Percentiles rank a stretch among this genome's conserved stretches.
phyloP scores from a whole-genome alignment of 2,329 filamentous ascomycete genomes.

The Arthrobotrys megalospora region DNA sequence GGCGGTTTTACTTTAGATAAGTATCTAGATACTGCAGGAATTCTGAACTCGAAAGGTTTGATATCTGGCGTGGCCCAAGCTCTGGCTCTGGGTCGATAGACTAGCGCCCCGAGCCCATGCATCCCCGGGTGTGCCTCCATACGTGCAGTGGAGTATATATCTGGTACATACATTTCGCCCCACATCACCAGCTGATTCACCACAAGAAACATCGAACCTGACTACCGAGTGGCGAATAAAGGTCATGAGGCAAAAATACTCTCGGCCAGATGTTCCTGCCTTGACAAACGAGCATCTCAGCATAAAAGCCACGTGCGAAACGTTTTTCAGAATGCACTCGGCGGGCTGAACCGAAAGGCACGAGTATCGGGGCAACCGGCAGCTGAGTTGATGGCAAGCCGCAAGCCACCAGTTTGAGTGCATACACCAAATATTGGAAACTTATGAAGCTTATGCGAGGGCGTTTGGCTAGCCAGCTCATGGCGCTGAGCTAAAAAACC shows the following conservation, averaged over 20 bases:
- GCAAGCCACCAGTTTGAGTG: constrained; percentile 55
- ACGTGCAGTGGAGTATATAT: not conserved
- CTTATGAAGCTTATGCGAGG: constrained; percentile 39
- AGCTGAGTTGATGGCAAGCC: constrained; percentile 47
- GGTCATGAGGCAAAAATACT: constrained; percentile 20
- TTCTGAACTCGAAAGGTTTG: constrained; percentile 17
- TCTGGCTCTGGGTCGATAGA: constrained; percentile 1
- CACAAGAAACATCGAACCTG: constrained; percentile 21
- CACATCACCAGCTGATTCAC: constrained; percentile 29
- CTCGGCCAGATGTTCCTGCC: constrained; percentile 16
- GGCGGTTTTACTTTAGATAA: constrained; percentile 17
- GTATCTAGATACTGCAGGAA: constrained; percentile 20
- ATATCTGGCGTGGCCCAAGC: constrained; percentile 13
- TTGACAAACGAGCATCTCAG: constrained; percentile 18
- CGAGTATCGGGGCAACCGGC: constrained; percentile 42
- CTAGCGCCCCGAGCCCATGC: constrained; percentile 14
- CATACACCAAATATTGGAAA: constrained; percentile 8
- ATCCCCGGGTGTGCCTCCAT: not conserved
- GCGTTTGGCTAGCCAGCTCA: constrained; percentile 30
- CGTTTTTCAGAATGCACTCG: constrained; percentile 41
- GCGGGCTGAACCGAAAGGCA: constrained; percentile 50
- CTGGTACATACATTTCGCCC: constrained; percentile 22
- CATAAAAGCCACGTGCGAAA: constrained; percentile 46
- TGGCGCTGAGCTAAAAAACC: constrained; percentile 29
- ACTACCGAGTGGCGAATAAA: constrained; percentile 23